Evolutionary conservation across 2,329 filamentous ascomycete genomes (phyloP), one percentile per base, ranked within the genome.

Genomic region (Juglanconis sp.): DNA sequence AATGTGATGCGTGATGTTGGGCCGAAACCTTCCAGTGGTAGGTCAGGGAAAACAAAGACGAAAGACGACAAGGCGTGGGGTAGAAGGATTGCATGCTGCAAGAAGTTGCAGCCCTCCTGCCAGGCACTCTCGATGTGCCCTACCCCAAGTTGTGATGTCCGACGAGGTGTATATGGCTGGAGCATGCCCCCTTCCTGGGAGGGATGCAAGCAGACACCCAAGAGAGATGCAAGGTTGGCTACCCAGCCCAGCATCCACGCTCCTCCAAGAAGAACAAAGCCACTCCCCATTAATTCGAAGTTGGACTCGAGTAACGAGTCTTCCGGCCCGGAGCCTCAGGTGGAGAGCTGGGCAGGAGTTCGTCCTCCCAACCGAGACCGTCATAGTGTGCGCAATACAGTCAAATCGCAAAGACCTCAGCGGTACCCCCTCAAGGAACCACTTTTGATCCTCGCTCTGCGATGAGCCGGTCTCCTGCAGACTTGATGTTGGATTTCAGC

Each of bases 401-500:
- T 30, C 24, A 17, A 9, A 31, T 31, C 1, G 9, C 5, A 17
- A 17, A 30, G 42, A 30, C 7, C 36, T 13, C 17, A 17, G 9
- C 5, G 40, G 3, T 5, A 13, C 10, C 24, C 50, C 47, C 50
- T 58, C 46, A 60, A 36, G 56, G 58, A 32, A 61, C 35, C 24
- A 60, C 54, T 49, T 63, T 63, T 4, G 61, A 61, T 11, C 58
- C 58, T 53, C n/a, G 57, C 34, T 54, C 54, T 35, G 55, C 47
- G n/a, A 63, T 63, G 13, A 63, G 47, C 4, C 61, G 61, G 35
- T 63, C 61, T 8, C 61, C 61, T 11, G 61, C 47, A 10, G 61
- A 51, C 31, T 63, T 63, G 40, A 63, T 63, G 15, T 61, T 59
- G 5, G 61, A 63, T 34, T 42, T 63, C 15, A 63, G 34, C 51